A percentile compares a stretch with the other conserved stretches of the same genome.
Evolutionary conservation across 2,329 filamentous ascomycete species (phyloP).

Genomic region (Drechmeria coniospora): DNA sequence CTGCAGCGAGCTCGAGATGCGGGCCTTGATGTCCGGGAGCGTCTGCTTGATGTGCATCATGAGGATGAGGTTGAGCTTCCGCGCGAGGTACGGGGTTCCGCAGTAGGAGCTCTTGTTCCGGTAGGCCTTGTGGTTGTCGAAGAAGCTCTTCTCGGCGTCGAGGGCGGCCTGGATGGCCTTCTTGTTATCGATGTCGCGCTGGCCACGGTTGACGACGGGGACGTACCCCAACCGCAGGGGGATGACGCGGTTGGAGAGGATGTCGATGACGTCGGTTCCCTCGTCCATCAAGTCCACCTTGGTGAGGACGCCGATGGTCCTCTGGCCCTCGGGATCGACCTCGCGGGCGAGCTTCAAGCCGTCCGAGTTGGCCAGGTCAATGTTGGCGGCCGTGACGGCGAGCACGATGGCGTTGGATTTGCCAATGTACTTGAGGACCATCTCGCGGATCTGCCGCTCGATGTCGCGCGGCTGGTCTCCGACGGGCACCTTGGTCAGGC

Average conservation of each 20-base stretch:
- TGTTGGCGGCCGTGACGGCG: conserved; percentile 90
- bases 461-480: conserved; percentile 95
- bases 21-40: conserved; percentile 92
- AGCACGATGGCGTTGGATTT: conserved; percentile 98
- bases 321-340: conserved; percentile 91
- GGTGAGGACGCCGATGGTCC: conserved; percentile 94
- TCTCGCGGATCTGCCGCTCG: conserved; percentile 89
- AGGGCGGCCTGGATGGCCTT: conserved; percentile 82
- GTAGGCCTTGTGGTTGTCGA: conserved; percentile 97
- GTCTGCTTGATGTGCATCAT: conserved; percentile 99
- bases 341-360: conserved; percentile 91
- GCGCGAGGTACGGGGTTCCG: conserved; percentile 88
- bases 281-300: conserved; percentile 99
- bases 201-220: conserved; percentile 92
- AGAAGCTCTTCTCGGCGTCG: conserved; percentile 91
- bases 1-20: conserved; percentile 82
- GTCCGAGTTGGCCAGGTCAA: conserved; percentile 96
- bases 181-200: conserved; percentile 97
- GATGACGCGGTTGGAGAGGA: conserved; percentile 93
- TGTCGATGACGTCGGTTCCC: conserved; percentile 95
- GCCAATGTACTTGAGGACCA: conserved; percentile 97
- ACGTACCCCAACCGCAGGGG: conserved; percentile 89
- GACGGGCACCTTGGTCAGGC: conserved; percentile 90
- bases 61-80: conserved; percentile 93
- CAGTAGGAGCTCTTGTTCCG: conserved; percentile 98